Base-by-base conservation (phyloP, 805 yeast species). In the Candida golubevii region DNA sequence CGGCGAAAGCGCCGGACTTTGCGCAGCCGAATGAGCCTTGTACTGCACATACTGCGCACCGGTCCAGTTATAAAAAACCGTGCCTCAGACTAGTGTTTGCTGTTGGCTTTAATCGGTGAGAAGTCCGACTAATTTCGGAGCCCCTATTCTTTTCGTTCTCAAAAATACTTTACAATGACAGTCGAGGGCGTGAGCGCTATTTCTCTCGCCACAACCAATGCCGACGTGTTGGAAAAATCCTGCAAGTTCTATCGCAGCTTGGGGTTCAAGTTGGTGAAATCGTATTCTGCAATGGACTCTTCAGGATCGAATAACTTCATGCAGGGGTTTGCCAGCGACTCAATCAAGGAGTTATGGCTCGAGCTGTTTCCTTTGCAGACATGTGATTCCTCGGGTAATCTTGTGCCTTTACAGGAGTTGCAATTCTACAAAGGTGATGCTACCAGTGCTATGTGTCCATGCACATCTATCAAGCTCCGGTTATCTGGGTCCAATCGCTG, bases 321-420 rank as follows among this genome's bases (percentile, higher is more conserved):
- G 12, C 61, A 67, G 37, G 90, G 90, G 5, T 68, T 85, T 37
- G 76, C 88, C 8, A 71, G 69, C 45, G 88, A 83, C 50, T 83
- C 90, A 0, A 57, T 82, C 39, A 76, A 72, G 50, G 95, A 85
- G 62, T 63, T 78, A 27, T 85, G 95, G 95, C 60, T 85, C 38
- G 86, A 83, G 60, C 67, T 81, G 18, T 83, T 80, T 60, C 88
- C 86, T 15, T 66, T 75, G 34, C 74, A 69, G 49, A 57, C 61
- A 39, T 15, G 51, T 14, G 72, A 69, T 44, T 46, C 41, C 8
- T 53, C 58, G 27, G 75, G 74, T 4, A 55, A 62, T 38, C 43
- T 63, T 28, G 56, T 56, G 31, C 76, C 76, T 6, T 66, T 72
- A 67, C 76, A 71, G 45, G 75, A 71, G 38, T 55, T 65, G 56